Evolutionary conservation across 371 early-diverging fungal species (phyloP), one percentile per base, ranked within the genome.

Genomic region (Mucor circinelloides): DNA sequence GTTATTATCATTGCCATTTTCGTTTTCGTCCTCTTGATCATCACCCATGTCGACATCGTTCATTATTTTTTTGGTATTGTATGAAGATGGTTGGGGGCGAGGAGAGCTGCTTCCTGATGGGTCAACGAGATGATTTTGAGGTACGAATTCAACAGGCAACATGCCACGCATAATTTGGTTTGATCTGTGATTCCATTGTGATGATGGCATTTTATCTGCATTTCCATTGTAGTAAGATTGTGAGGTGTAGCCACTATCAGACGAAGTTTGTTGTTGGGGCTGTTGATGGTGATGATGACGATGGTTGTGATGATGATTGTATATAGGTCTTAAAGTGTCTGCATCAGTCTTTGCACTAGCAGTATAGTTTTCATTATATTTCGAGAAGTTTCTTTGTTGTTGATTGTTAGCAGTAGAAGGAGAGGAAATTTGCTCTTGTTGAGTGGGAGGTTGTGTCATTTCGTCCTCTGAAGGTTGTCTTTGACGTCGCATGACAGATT

Each of bases 141-240:
- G 58, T 1, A 71, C 10, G 40, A 71, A 71, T 31, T 71, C 72
- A 31, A 71, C 68, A 19, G 72, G 72, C 27, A 71, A 19, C 42
- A 71, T 64, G n/a, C 72, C 72, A 27, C 72, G 52, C 72, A 71
- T 64, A 10, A 67, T 71, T 48, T 67, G 71, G 38, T 48, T 60
- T n/a, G 72, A 67, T 23, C 70, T 60, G n/a, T 65, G 23, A 27
- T 57, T 40, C 65, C 60, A 69, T 27, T 54, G 59, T 15, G 27
- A 19, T 21, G 21, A 10, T 21, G 40, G 44, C 23, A 19, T n/a
- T 3, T 44, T n/a, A 15, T 56, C 44, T 1, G 46, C 6, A 44
- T 31, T n/a, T 9, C 34, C 25, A n/a, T 27, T 55, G 36, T 44
- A 9, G 23, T 58, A 61, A 0, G 36, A 38, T 40, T 68, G 68